These are phyloP conservation scores for Epichloe coenophiala DNA, from an alignment of 2,329 filamentous ascomycete species.

Conservation along the genomic window DNA sequence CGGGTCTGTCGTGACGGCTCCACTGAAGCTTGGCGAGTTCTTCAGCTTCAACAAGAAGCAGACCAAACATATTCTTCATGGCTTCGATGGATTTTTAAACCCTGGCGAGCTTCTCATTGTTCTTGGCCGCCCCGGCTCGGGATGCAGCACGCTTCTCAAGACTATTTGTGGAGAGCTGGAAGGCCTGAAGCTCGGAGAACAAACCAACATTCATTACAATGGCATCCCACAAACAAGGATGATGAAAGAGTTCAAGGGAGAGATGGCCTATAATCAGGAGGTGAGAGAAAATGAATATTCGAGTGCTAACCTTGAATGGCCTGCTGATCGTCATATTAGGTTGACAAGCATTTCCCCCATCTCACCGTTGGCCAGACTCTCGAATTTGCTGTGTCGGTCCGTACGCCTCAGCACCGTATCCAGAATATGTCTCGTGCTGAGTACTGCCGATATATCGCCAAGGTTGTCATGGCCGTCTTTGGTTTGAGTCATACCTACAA, in stretches of 20 bases:
- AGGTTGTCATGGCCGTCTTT: constrained; percentile 57
- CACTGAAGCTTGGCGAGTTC: constrained; percentile 42
- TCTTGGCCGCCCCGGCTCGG: constrained; percentile 51
- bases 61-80: constrained; percentile 46
- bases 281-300: constrained; percentile 14
- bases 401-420: constrained; percentile 52
- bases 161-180: constrained; percentile 46
- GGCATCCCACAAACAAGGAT: constrained; percentile 41
- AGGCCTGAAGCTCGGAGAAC: constrained; percentile 37
- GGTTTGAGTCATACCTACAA: constrained; percentile 58
- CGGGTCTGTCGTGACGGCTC: constrained; percentile 41
- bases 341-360: constrained; percentile 63
- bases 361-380: constrained; percentile 63
- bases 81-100: constrained; percentile 50
- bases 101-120: constrained; percentile 57
- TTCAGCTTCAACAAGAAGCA: constrained; percentile 32
- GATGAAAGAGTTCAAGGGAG: constrained; percentile 47
- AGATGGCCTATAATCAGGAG: constrained; percentile 65
- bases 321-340: constrained; percentile 18
- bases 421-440: constrained; percentile 47
- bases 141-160: constrained; percentile 52
- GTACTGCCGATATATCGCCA: constrained; percentile 47
- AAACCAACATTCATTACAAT: constrained; percentile 46
- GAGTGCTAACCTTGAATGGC: neutral
- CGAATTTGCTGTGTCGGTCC: constrained; percentile 55